A percentile compares a stretch with the other conserved stretches of the same genome.
phyloP scores from a whole-genome alignment of 495 filamentous ascomycete species.

The Neurospora sublineolata region DNA sequence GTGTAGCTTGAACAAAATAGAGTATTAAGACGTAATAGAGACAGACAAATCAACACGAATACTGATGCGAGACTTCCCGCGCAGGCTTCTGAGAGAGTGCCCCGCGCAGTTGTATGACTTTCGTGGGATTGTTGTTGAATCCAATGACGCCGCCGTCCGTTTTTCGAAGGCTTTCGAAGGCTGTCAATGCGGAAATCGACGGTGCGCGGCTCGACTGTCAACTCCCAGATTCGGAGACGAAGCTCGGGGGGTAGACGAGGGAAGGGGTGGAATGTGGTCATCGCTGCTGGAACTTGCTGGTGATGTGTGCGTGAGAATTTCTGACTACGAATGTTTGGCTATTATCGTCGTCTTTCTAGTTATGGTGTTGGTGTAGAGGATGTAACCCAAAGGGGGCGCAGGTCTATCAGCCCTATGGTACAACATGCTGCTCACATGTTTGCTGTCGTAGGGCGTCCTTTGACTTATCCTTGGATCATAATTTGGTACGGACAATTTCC shows the following conservation, averaged over 20 bases:
- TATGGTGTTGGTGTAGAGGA: neutral
- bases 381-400: neutral
- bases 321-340: neutral
- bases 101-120: neutral
- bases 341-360: neutral
- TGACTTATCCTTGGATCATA: no score
- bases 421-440: no score
- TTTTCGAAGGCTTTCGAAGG: neutral
- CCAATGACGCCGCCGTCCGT: neutral
- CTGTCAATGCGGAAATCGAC: neutral
- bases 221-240: neutral
- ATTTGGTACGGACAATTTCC: no score
- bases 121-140: neutral
- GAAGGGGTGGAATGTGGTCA: neutral
- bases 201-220: neutral
- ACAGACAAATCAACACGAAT: neutral
- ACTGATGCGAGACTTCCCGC: no score
- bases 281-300: neutral
- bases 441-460: no score
- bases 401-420: neutral
- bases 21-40: neutral
- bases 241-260: neutral
- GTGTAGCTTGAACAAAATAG: neutral
- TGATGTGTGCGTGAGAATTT: neutral
- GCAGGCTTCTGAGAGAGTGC: no score